A percentile compares a stretch with the other conserved stretches of the same genome.
phyloP scores from a whole-genome alignment of 371 early-diverging fungal species.

The Syncephalastrum contaminatum region DNA sequence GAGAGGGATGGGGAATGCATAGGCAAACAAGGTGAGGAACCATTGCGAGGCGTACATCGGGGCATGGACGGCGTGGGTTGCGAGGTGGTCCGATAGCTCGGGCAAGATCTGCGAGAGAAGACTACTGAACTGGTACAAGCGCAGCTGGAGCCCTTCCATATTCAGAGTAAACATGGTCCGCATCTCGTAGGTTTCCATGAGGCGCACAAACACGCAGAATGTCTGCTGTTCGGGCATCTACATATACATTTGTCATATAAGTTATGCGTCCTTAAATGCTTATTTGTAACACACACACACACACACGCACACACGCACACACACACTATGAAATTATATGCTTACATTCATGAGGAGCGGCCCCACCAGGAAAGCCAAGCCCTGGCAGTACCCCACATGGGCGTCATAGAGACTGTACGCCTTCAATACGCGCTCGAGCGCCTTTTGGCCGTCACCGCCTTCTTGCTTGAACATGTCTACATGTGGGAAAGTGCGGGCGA shows the following conservation, averaged over 20 bases:
- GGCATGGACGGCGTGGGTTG: slow-evolving; percentile 65
- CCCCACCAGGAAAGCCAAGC: slow-evolving; percentile 92
- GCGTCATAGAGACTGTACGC: slow-evolving; percentile 91
- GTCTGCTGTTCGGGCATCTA: slow-evolving; percentile 90
- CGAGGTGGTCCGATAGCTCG: slow-evolving; percentile 67
- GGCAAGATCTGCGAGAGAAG: slow-evolving; percentile 79
- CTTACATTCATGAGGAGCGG: slow-evolving; percentile 89
- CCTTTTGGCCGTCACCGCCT: slow-evolving; percentile 84
- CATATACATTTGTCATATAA: neutral
- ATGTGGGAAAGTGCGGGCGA: slow-evolving; percentile 90
- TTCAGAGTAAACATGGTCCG: slow-evolving; percentile 70
- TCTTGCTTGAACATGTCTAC: slow-evolving; percentile 83
- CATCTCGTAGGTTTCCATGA: slow-evolving; percentile 88
- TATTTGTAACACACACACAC: slow-evolving; percentile 23
- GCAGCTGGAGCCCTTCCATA: slow-evolving; percentile 81
- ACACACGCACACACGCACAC: too few relatives aligned
- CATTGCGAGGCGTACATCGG: slow-evolving; percentile 90
- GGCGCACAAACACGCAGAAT: slow-evolving; percentile 78
- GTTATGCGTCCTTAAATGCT: slow-evolving; percentile 6
- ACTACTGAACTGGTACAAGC: slow-evolving; percentile 79
- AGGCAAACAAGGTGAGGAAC: slow-evolving; percentile 87
- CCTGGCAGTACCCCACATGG: slow-evolving; percentile 96
- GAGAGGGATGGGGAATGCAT: slow-evolving; percentile 72
- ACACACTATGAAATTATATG: too few relatives aligned
- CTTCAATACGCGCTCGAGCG: slow-evolving; percentile 80